Evolutionary conservation across 129 eudicot species (phyloP).

Genomic region (Pseudognaphalium luteoalbum): DNA sequence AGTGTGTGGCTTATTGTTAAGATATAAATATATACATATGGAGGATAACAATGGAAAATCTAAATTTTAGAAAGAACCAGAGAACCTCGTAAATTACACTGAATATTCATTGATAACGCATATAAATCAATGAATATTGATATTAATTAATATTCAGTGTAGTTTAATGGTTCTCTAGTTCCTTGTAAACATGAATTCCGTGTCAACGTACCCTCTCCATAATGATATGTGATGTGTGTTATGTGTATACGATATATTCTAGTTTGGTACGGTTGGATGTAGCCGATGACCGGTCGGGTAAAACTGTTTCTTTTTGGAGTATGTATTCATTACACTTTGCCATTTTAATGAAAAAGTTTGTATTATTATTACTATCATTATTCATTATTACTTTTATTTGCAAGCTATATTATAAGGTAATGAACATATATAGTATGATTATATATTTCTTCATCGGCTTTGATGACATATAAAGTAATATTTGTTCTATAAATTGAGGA

Average conservation of each 20-base stretch:
- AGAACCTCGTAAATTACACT: too few relatives aligned
- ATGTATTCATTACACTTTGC: constrained; percentile 13
- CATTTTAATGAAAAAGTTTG: constrained; percentile 8
- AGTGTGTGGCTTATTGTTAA: constrained; percentile 74
- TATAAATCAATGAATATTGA: too few relatives aligned
- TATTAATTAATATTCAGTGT: too few relatives aligned
- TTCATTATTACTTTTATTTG: background rate
- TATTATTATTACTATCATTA: background rate
- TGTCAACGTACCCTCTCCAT: background rate
- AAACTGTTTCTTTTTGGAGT: constrained; percentile 13
- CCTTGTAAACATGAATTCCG: background rate
- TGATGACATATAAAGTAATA: too few relatives aligned
- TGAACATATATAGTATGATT: too few relatives aligned
- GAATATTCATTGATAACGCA: too few relatives aligned
- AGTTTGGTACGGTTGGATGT: constrained; percentile 20
- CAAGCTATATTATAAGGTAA: too few relatives aligned
- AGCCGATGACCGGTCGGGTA: constrained; percentile 27
- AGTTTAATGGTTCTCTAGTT: too few relatives aligned
- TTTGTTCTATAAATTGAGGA: too few relatives aligned
- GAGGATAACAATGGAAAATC: too few relatives aligned
- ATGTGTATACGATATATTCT: background rate
- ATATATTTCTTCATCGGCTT: too few relatives aligned
- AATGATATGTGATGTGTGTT: background rate
- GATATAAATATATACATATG: background rate
- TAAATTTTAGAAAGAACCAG: too few relatives aligned